These are phyloP conservation scores for Sporothrix brunneoviolacea DNA, from an alignment of 2,329 filamentous ascomycete species.

Conservation along the genomic window DNA sequence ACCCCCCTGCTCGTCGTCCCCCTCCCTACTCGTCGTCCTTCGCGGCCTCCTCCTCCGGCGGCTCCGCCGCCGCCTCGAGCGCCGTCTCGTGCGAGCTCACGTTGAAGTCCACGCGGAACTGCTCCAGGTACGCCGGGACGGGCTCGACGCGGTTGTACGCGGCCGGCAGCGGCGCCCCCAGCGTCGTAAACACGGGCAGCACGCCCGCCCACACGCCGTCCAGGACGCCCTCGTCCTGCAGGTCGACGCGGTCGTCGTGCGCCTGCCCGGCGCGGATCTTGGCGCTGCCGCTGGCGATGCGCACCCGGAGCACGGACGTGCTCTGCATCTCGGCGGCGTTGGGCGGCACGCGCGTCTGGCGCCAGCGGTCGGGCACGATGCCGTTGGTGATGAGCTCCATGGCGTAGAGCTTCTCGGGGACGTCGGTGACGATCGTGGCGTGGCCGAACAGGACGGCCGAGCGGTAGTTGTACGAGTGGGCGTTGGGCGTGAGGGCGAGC, in stretches of 20 bases:
- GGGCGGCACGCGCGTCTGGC: slow-evolving; percentile 61
- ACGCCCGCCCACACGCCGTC: slow-evolving; percentile 49
- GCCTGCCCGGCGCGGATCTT: slow-evolving; percentile 65
- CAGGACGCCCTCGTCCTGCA: slow-evolving; percentile 36
- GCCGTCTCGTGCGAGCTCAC: slow-evolving; percentile 20
- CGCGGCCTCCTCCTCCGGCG: slow-evolving; percentile 1
- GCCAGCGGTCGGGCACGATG: slow-evolving; percentile 64
- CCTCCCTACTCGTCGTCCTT: no score
- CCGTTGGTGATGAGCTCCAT: slow-evolving; percentile 73
- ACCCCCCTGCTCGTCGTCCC: no score
- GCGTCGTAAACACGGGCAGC: slow-evolving; percentile 54
- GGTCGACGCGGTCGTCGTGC: slow-evolving; percentile 44
- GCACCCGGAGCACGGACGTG: slow-evolving; percentile 65
- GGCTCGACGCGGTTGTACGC: slow-evolving; percentile 50
- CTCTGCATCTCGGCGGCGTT: slow-evolving; percentile 66
- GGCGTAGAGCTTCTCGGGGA: slow-evolving; percentile 67
- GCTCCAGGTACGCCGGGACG: slow-evolving; percentile 55
- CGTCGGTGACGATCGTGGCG: slow-evolving; percentile 59
- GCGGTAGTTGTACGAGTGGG: slow-evolving; percentile 82
- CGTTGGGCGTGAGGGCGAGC: slow-evolving; percentile 70
- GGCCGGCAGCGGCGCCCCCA: slow-evolving; percentile 57
- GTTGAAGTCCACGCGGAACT: slow-evolving; percentile 36
- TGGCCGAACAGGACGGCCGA: slow-evolving; percentile 72
- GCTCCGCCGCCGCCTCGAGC: slow-evolving; percentile 18
- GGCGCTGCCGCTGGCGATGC: slow-evolving; percentile 63